Percentiles rank a stretch among this genome's conserved stretches.
Conservation (phyloP, 1,139 yeast genomes). For the Debaryomyces robertsiae region DNA sequence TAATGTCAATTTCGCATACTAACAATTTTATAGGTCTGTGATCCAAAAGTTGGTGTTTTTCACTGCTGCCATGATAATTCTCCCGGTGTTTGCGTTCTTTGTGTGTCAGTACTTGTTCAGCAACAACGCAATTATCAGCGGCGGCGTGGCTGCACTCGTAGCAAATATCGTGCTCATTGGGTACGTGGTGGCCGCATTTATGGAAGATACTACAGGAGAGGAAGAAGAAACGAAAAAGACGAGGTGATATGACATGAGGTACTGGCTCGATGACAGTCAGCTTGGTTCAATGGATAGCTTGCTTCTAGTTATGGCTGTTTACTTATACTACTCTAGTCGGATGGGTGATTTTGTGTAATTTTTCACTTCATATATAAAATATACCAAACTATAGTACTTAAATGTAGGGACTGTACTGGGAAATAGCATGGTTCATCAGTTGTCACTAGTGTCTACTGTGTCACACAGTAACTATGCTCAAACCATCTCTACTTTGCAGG, state of each 20-base stretch:
- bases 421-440: slow-evolving; percentile 43
- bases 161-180: slow-evolving; percentile 89
- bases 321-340: too few species aligned
- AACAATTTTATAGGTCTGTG: slow-evolving; percentile 47
- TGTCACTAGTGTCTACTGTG: slow-evolving; percentile 42
- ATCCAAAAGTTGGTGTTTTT: slow-evolving; percentile 76
- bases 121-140: slow-evolving; percentile 71
- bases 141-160: slow-evolving; percentile 84
- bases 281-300: too few species aligned
- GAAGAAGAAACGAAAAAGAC: slow-evolving; percentile 28
- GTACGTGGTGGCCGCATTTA: slow-evolving; percentile 83
- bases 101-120: slow-evolving; percentile 54
- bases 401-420: not conserved
- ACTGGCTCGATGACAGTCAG: too few species aligned
- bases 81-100: slow-evolving; percentile 79
- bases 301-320: too few species aligned
- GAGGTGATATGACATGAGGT: too few species aligned
- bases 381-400: too few species aligned
- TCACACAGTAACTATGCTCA: slow-evolving; percentile 46
- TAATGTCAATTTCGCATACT: too few species aligned
- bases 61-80: slow-evolving; percentile 84
- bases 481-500: slow-evolving; percentile 48
- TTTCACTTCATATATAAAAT: not conserved
- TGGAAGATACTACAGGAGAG: slow-evolving; percentile 61
- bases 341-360: slow-evolving; percentile 9